Evolutionary conservation across 805 yeast species (phyloP).

Genomic region (Metschnikowia baotianmanensis): DNA sequence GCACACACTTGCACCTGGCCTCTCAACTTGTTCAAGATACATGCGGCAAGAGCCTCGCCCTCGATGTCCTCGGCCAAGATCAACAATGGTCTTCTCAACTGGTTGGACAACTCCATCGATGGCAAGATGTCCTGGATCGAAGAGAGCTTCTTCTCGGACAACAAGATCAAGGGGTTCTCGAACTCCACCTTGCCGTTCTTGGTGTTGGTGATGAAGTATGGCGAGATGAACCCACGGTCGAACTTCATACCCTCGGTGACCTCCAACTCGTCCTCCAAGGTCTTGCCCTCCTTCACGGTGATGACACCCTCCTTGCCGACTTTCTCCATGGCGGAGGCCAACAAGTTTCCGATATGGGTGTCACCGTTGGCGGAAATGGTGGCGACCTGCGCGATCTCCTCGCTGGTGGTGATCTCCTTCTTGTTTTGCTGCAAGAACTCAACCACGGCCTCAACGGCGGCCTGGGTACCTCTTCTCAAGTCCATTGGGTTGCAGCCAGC

Average conservation of each 20-base stretch:
- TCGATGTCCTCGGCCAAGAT: constrained; percentile 95
- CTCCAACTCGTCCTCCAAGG: constrained; percentile 93
- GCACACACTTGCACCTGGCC: constrained; percentile 98
- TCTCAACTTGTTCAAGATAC: constrained; percentile 93
- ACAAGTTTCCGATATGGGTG: constrained; percentile 80
- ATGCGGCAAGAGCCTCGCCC: constrained; percentile 98
- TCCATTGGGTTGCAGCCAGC: constrained; percentile 99
- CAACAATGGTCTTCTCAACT: constrained; percentile 87
- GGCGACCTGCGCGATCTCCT: constrained; percentile 97
- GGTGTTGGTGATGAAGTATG: constrained; percentile 93
- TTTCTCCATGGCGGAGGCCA: constrained; percentile 96
- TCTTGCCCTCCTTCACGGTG: constrained; percentile 96
- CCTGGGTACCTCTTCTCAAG: constrained; percentile 93
- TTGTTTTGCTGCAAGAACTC: constrained; percentile 79
- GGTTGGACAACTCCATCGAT: constrained; percentile 88
- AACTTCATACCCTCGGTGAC: constrained; percentile 98
- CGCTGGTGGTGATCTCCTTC: constrained; percentile 90
- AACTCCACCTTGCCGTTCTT: constrained; percentile 92
- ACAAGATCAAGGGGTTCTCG: constrained; percentile 84
- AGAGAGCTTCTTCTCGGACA: constrained; percentile 90
- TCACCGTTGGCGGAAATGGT: constrained; percentile 98
- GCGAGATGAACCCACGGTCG: constrained; percentile 95
- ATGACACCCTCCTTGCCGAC: constrained; percentile 99
- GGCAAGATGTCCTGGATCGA: constrained; percentile 90
- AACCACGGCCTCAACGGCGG: constrained; percentile 93